Evolutionary conservation across 2,329 filamentous ascomycete species (phyloP).

Genomic region (Pseudogymnoascus sp.): DNA sequence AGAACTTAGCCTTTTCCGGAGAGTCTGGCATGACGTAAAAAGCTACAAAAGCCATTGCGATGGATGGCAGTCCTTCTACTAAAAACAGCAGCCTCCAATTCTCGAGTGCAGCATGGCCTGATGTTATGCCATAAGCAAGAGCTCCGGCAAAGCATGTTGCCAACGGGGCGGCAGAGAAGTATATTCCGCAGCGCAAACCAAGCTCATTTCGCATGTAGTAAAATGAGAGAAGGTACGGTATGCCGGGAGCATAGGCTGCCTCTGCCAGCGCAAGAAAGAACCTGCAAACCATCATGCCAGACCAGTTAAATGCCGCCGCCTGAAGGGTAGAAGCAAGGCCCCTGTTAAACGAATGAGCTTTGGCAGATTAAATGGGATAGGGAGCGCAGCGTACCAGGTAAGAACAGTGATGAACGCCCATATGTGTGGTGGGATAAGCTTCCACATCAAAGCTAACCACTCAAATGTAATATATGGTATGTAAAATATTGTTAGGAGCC

Average conservation of each 20-base stretch:
- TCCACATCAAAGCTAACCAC: conserved; percentile 33
- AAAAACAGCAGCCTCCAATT: conserved; percentile 58
- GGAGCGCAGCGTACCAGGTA: not conserved
- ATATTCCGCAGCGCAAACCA: conserved; percentile 62
- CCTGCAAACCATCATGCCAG: conserved; percentile 32
- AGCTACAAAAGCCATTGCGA: conserved; percentile 44
- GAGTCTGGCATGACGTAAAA: conserved; percentile 48
- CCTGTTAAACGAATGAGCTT: conserved; percentile 4
- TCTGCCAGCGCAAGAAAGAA: conserved; percentile 37
- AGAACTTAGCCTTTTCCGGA: conserved; percentile 43
- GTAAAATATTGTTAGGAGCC: conserved; percentile 35
- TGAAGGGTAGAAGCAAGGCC: conserved; percentile 27
- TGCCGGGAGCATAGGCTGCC: conserved; percentile 35
- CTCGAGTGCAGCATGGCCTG: conserved; percentile 46
- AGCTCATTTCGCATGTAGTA: conserved; percentile 50
- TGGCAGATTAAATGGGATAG: not conserved
- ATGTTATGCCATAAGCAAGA: conserved; percentile 60
- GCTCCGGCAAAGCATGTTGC: conserved; percentile 64
- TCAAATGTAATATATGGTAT: conserved; percentile 35
- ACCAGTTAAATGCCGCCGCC: conserved; percentile 29
- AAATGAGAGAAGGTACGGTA: conserved; percentile 38
- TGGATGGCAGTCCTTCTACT: conserved; percentile 55
- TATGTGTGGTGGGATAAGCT: conserved; percentile 31
- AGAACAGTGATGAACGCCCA: conserved; percentile 22
- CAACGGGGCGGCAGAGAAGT: conserved; percentile 56